Percentiles rank a stretch among this genome's conserved stretches.
Conservation (phyloP, 352 stramenopile genomes). For the Phytophthora palmivora region DNA sequence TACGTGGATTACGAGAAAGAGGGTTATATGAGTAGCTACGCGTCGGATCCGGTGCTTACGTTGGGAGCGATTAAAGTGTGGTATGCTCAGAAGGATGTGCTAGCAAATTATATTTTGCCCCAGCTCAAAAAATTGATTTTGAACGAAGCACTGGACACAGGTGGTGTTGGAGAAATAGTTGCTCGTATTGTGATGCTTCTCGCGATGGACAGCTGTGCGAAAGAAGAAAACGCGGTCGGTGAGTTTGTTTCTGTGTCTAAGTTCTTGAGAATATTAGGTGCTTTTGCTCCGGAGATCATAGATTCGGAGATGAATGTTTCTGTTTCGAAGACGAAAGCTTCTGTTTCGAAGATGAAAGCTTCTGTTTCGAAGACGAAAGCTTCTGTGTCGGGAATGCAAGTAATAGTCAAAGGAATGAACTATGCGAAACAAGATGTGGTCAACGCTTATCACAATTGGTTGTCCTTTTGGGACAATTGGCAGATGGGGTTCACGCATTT, state of each 20-base stretch:
- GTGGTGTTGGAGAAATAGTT: slow-evolving; percentile 21
- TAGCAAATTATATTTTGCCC: slow-evolving; percentile 23
- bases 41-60: slow-evolving; percentile 9
- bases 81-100: slow-evolving; percentile 8
- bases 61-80: slow-evolving; percentile 28
- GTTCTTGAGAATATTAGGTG: no score
- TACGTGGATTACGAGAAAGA: slow-evolving; percentile 29
- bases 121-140: slow-evolving; percentile 23
- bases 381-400: no score
- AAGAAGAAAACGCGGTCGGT: slow-evolving; percentile 1
- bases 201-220: slow-evolving; percentile 27
- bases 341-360: no score
- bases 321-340: no score
- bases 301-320: no score
- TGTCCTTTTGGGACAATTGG: not conserved
- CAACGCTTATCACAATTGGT: not conserved
- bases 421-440: not conserved
- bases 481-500: slow-evolving; percentile 4
- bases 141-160: slow-evolving; percentile 35
- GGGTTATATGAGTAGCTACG: slow-evolving; percentile 25
- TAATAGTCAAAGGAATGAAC: not conserved
- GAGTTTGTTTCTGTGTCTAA: slow-evolving; percentile 11
- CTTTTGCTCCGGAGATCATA: no score
- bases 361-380: no score
- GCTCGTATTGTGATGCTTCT: slow-evolving; percentile 36